Evolutionary conservation across 306 rosid species (phyloP), one percentile per base, ranked within the genome.

Genomic region (Gillenia trifoliata): DNA sequence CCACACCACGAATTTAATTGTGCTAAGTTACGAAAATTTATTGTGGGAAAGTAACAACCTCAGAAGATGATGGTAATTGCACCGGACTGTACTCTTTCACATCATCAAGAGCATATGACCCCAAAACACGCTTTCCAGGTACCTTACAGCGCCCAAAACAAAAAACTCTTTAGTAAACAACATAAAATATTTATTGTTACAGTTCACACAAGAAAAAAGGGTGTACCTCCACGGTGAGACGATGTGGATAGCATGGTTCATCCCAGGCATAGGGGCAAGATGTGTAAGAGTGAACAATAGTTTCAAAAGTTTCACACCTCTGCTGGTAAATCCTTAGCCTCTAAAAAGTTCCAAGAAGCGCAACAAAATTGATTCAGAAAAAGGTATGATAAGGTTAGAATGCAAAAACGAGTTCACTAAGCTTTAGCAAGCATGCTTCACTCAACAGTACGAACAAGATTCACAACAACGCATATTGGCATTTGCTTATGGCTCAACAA

Each of bases 181-280:
- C 65, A 81, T 36, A 52, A 62, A 40, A 47, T 66, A 70, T 57
- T n/a, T 45, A 84, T 43, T 11, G 40, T 9, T 15, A 13, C 26
- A 38, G 31, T 60, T 28, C 59, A 66, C 19, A 56, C 3, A 15
- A 13, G 54, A 67, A 78, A 29, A 65, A 22, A 40, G 11, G 41
- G 20, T 64, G 52, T 85, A 93, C 98, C 98, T 91, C 98, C 63
- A 93, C 84, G 67, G 80, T 80, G 59, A 93, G 92, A 72, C 98
- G 97, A 80, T 81, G 98, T 60, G 98, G 94, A 78, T 83, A 88
- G 85, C 89, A 89, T 64, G 97, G 98, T 80, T 93, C 98, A 73
- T 93, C 98, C 98, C 98, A 93, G 57, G 97, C 87, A 85, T 93
- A 93, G 69, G 82, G 85, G 79, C 83, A 82, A 76, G 97, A 93